phyloP scores from a whole-genome alignment of 2,329 filamentous ascomycete genomes.

The Coleophoma crateriformis region DNA sequence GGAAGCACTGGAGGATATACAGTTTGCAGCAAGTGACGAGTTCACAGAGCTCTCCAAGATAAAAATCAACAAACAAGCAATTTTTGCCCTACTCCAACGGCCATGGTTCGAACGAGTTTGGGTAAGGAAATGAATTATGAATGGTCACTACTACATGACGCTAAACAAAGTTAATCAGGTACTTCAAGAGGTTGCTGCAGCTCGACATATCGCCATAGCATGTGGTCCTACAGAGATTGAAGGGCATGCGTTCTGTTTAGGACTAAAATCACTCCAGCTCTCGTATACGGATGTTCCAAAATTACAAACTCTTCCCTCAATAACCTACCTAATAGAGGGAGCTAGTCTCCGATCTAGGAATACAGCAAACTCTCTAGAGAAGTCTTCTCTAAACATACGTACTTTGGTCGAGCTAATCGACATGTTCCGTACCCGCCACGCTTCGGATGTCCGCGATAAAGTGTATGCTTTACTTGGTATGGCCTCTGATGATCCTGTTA shows the following conservation, averaged over 20 bases:
- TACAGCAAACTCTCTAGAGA: background rate
- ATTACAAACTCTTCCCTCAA: slow-evolving; percentile 3
- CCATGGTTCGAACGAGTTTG: slow-evolving; percentile 6
- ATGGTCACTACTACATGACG: background rate
- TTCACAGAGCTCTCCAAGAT: background rate
- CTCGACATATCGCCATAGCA: slow-evolving; percentile 7
- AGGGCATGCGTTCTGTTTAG: slow-evolving; percentile 6
- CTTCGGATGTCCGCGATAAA: slow-evolving; percentile 6
- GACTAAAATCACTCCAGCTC: background rate
- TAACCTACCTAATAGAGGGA: slow-evolving; percentile 4
- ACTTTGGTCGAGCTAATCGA: slow-evolving; percentile 9
- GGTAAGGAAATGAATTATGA: background rate
- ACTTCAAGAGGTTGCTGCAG: slow-evolving; percentile 9
- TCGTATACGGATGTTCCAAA: background rate
- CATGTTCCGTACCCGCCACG: slow-evolving; percentile 10
- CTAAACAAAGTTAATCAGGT: slow-evolving; percentile 1
- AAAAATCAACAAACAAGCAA: background rate
- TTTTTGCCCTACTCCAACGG: background rate
- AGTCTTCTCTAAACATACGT: slow-evolving; percentile 2
- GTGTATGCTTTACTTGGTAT: slow-evolving; percentile 14
- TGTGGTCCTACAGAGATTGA: slow-evolving; percentile 5
- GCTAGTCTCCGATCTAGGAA: slow-evolving; percentile 2
- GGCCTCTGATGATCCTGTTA: slow-evolving; percentile 9
- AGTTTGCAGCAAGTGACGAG: background rate
- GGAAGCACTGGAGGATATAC: background rate